Evolutionary conservation across 805 yeast species (phyloP), one percentile per base, ranked within the genome.

Genomic region (Lipomyces lipofer): DNA sequence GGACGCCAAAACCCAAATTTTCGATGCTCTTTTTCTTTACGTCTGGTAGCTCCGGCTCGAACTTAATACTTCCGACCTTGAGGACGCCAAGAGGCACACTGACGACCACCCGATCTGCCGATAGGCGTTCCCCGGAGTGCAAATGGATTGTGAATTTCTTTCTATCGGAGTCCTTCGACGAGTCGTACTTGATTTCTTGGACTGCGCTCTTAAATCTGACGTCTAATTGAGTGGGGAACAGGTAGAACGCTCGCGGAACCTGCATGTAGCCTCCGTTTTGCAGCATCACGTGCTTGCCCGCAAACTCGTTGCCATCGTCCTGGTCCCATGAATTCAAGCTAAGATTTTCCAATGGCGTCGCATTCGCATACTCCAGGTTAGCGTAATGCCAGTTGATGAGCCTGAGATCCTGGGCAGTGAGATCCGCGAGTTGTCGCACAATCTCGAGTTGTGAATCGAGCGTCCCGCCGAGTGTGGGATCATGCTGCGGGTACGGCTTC

Each of bases 11-110:
- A 2, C 73, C 75, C 3, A 74, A 63, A 1, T 74, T 62, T 47
- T 67, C 70, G 24, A 74, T 73, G 36, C 75, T 69, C 49, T 71
- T 71, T 7, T 64, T 50, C 52, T 74, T 74, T 71, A 73, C 68
- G 39, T 69, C 71, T 9, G 77, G 77, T 12, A 74, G 54, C 36
- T 72, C 75, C 1, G 78, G 78, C 25, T 69, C 68, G 47, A 74
- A 74, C 58, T 71, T 73, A 27, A 74, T 59, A 8, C 66, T 52
- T 6, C 74, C 65, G 17, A 66, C 66, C 58, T 74, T 74, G 48
- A 74, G 62, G 4, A 73, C 74, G 0, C 77, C 77, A 3, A 74
- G 64, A 0, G 78, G 78, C 4, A 71, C 69, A 4, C 76, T 72
- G 21, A 71, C 64, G 1, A 73, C 65, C 3, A 69, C 72, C 9